Base-by-base conservation (phyloP, 2,329 filamentous ascomycete species). In the Chrysosporium queenslandicum region DNA sequence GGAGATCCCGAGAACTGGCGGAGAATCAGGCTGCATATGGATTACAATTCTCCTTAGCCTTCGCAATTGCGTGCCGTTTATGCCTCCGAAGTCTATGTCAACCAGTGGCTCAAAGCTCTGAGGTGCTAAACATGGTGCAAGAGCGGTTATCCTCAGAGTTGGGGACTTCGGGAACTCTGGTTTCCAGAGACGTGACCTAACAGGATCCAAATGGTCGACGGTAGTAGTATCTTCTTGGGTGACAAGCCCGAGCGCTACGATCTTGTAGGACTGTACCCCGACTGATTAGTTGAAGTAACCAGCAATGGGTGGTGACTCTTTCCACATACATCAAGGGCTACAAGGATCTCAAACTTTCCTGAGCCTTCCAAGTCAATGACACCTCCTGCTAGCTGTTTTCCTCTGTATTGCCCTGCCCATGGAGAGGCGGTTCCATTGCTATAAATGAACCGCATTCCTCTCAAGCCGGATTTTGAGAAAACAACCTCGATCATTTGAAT, bases 41-140 rank as follows among this genome's bases (percentile, higher is more conserved):
- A 46, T 47, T 3, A 46, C 41, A 21, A 54, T 16, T 16, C 40
- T 46, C 12, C 12, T 32, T 29, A 51, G 25, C 8, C 8, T 21
- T 11, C 12, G 8, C 23, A 54, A 47, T 25, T 32, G 30, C 18
- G n/a, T 21, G n/a, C 52, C 47, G 8, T 30, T 39, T 14, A 9
- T 16, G 36, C 47, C 47, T 21, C 47, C 47, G 41, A 54, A 54
- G 16, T 46, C 7, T 14, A 54, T 46, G 21, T 50, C 20, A 27
- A 40, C 30, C 21, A 41, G 18, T 6, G 52, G 42, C 11, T 45
- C 46, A 14, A 48, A 48, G n/a, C 30, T 21, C 14, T 21, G 20
- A 36, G 18, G 4, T 20, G 4, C 4, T 18, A 4, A 4, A 47
- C 20, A 23, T 5, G 45, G 29, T 9, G 23, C 18, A 25, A 34